These are phyloP conservation scores for Coemansia sp. DNA, from an alignment of 192 early-diverging fungal genomes.

Conservation along the genomic window DNA sequence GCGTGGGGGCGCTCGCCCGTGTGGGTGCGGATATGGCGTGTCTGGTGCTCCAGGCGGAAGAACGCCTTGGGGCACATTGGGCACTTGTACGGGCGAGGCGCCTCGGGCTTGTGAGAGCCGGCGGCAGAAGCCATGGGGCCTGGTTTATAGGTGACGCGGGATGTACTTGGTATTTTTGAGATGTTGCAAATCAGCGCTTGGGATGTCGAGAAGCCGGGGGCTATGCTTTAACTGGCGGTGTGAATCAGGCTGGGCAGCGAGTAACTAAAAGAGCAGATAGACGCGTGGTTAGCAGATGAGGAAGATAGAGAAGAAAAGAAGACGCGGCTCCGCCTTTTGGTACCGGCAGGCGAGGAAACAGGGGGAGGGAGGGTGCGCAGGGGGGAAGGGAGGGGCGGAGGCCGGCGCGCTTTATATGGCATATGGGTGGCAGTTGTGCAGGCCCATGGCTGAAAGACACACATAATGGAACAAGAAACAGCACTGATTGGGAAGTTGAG, in stretches of 20 bases:
- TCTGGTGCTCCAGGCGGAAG: conserved; percentile 75
- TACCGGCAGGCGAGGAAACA: conserved; percentile 9
- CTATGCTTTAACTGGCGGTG: too few relatives aligned
- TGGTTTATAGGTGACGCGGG: conserved; percentile 1
- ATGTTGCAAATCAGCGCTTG: neutral
- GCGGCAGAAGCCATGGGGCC: conserved; percentile 27
- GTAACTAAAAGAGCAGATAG: neutral
- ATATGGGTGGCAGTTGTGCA: conserved; percentile 13
- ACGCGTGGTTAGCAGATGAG: neutral
- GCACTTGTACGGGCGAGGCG: conserved; percentile 69
- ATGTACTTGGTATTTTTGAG: neutral
- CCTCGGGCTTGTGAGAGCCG: conserved; percentile 45
- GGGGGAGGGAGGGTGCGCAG: conserved; percentile 19
- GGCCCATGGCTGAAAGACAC: conserved; percentile 17
- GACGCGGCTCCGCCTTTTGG: conserved; percentile 13
- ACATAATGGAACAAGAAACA: conserved; percentile 42
- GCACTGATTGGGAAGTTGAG: conserved; percentile 32
- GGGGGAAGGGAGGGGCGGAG: conserved; percentile 16
- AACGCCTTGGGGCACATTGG: conserved; percentile 72
- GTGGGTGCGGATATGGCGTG: conserved; percentile 78
- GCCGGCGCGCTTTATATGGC: conserved; percentile 31
- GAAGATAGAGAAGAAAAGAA: neutral
- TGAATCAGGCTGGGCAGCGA: too few relatives aligned
- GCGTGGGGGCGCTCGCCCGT: conserved; percentile 82
- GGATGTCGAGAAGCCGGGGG: neutral